Evolutionary conservation across 2,329 filamentous ascomycete genomes (phyloP).

Genomic region (Cladorrhinum sp.): DNA sequence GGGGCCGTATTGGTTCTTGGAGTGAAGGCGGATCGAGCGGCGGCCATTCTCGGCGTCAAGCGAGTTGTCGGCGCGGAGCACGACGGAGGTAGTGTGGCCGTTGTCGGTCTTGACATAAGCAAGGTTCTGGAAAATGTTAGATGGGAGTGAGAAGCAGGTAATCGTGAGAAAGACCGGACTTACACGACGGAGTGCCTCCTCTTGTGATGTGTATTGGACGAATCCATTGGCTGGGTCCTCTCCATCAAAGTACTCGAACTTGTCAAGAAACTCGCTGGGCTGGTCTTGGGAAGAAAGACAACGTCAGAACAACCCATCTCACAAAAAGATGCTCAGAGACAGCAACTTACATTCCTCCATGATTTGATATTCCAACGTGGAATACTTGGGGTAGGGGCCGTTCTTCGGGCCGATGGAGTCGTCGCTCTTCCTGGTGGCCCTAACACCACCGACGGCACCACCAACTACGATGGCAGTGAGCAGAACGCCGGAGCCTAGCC

Average conservation of each 20-base stretch:
- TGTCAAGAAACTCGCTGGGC: slow-evolving; percentile 51
- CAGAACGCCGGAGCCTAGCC: slow-evolving; percentile 37
- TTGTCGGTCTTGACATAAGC: slow-evolving; percentile 63
- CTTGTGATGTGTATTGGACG: slow-evolving; percentile 51
- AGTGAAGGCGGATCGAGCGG: slow-evolving; percentile 61
- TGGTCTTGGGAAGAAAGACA: slow-evolving; percentile 38
- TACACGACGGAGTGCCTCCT: slow-evolving; percentile 43
- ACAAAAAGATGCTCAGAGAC: neutral
- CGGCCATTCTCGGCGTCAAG: slow-evolving; percentile 58
- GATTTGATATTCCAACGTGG: slow-evolving; percentile 45
- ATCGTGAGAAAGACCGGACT: slow-evolving; percentile 14
- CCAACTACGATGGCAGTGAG: slow-evolving; percentile 49
- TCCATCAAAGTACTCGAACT: slow-evolving; percentile 52
- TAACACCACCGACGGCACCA: slow-evolving; percentile 39
- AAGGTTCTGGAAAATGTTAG: slow-evolving; percentile 48
- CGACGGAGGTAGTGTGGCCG: slow-evolving; percentile 43
- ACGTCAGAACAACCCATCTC: neutral
- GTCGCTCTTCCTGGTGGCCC: slow-evolving; percentile 26
- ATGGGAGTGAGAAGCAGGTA: neutral
- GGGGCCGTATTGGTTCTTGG: slow-evolving; percentile 56
- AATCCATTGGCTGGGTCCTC: slow-evolving; percentile 48
- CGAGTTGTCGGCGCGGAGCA: slow-evolving; percentile 44
- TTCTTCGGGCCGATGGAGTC: slow-evolving; percentile 11
- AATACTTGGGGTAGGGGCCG: slow-evolving; percentile 49
- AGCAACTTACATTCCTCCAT: slow-evolving; percentile 47